Evolutionary conservation across 352 stramenopile genomes (phyloP), one percentile per base, ranked within the genome.

Genomic region (Globisporangium takayamanum): DNA sequence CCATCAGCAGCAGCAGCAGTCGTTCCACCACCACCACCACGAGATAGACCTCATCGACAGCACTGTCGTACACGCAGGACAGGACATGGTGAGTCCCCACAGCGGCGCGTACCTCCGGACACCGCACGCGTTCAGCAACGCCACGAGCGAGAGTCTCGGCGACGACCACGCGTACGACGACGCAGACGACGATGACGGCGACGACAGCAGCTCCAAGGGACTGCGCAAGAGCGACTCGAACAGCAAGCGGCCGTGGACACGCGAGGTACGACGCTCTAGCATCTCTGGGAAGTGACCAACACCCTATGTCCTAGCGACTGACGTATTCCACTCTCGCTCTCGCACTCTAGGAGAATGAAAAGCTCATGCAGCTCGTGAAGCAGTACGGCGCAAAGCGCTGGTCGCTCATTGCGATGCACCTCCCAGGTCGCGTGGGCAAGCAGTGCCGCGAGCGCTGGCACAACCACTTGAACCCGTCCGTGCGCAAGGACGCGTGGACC

Each of bases 371-470:
- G 56, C 65, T 96, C 20, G 88, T 97, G 49, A 89, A 90, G 62
- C 83, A 95, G 64, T 95, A 95, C 62, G 88, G 88, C 5, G 77
- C 84, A 30, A 96, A 96, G 64, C 72, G 87, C 48, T 97, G 88
- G 88, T 93, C 87, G 37, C 69, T 96, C 28, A 95, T 95, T 55
- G 87, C 88, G 39, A 90, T 91, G 79, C 85, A 96, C 56, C 62
- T 97, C 36, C 84, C 86, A 12, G 87, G 87, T 2, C 82, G 88
- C 12, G 86, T 94, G 0, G 88, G 88, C 15, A 97, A 97, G 63
- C 88, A 97, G 58, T 96, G 87, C 51, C 78, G 88, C 50, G 87
- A 96, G 57, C 69, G 83, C 64, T 96, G 87, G 87, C 83, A 94
- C 70, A 94, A 96, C 59, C 86, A 95, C 57, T 59, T 96, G 67